Conservation (phyloP, 2,329 filamentous ascomycete species). For the Colletotrichum lini region DNA sequence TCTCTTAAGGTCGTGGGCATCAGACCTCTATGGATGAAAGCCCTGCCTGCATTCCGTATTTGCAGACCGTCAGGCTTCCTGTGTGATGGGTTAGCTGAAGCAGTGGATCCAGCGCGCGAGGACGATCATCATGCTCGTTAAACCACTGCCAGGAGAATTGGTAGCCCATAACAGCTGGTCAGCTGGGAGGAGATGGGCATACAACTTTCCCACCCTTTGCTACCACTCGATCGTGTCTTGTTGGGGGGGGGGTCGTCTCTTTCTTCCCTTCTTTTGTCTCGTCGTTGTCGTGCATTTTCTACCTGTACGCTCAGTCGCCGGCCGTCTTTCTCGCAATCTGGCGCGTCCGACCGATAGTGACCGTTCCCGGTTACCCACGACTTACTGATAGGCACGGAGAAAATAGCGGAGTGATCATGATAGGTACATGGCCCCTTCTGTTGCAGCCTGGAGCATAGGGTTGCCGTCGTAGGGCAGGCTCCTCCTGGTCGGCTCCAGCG, state of each 20-base stretch:
- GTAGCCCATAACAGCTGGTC: conserved; percentile 20
- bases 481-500: conserved; percentile 9
- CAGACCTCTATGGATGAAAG: conserved; percentile 6
- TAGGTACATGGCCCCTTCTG: conserved; percentile 15
- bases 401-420: conserved; percentile 27
- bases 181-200: conserved; percentile 23
- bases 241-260: no score
- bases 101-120: conserved; percentile 20
- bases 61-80: conserved; percentile 6
- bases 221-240: background rate
- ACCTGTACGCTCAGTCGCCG: conserved; percentile 34
- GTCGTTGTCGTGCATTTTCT: conserved; percentile 20
- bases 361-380: conserved; percentile 16
- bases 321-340: conserved; percentile 26
- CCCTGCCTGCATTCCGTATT: conserved; percentile 19
- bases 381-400: conserved; percentile 16
- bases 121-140: conserved; percentile 33
- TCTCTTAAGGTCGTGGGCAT: no score
- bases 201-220: conserved; percentile 31
- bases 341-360: conserved; percentile 30
- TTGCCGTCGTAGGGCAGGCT: conserved; percentile 3
- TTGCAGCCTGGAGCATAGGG: conserved; percentile 23
- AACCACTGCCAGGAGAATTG: conserved; percentile 14
- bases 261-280: conserved; percentile 11
- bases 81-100: conserved; percentile 15